Conservation (phyloP, 495 filamentous ascomycete genomes). For the Neurospora sublineolata region DNA sequence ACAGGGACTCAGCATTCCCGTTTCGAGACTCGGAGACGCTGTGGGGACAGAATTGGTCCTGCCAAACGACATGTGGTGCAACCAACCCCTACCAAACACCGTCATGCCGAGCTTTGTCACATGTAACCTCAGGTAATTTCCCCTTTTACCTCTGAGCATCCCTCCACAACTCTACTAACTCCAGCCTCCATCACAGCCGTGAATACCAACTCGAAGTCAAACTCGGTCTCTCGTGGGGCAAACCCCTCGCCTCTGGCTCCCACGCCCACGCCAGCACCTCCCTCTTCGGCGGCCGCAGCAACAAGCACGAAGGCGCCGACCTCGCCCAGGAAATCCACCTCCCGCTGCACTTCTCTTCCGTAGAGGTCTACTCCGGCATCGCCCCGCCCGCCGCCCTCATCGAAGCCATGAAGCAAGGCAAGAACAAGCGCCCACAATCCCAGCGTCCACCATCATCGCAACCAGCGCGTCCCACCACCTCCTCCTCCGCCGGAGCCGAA, state of each 20-base stretch:
- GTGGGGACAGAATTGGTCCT: conserved; percentile 55
- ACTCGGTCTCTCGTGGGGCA: conserved; percentile 54
- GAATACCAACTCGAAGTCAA: conserved; percentile 73
- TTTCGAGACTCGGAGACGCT: conserved; percentile 47
- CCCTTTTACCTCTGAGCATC: not conserved
- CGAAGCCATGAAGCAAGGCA: conserved; percentile 46
- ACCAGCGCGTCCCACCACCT: conserved; percentile 11
- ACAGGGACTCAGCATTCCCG: conserved; percentile 51
- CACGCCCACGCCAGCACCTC: not conserved
- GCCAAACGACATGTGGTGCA: conserved; percentile 57
- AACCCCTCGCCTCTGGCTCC: conserved; percentile 6
- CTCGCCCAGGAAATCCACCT: conserved; percentile 61
- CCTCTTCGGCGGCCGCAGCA: conserved; percentile 4
- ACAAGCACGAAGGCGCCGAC: conserved; percentile 8
- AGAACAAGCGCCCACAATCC: conserved; percentile 2
- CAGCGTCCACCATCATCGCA: conserved; percentile 22
- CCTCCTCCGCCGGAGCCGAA: conserved; percentile 17
- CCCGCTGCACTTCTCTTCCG: conserved; percentile 57
- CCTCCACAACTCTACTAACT: not conserved
- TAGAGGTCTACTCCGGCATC: conserved; percentile 84
- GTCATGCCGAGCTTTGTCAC: conserved; percentile 77
- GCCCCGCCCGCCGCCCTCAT: conserved; percentile 66
- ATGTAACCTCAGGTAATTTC: conserved; percentile 60
- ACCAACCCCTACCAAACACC: conserved; percentile 61
- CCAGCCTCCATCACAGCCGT: conserved; percentile 27